These are phyloP conservation scores for Vanderwaltozyma verrucispora DNA, from an alignment of 805 yeast genomes.

Conservation along the genomic window DNA sequence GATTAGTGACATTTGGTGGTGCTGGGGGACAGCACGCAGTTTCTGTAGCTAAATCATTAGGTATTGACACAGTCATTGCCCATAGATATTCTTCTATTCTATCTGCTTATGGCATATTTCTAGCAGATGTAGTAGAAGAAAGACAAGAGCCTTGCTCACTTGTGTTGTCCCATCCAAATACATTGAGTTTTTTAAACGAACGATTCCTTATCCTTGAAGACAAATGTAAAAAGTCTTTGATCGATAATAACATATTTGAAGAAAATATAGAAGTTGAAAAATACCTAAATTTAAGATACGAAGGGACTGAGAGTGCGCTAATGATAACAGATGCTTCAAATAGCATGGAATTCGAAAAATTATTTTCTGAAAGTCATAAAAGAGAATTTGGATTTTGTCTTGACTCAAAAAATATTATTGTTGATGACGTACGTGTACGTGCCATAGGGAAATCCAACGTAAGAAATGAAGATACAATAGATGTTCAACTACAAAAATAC, in stretches of 20 bases:
- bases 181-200: constrained; percentile 27
- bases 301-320: constrained; percentile 82
- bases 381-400: constrained; percentile 67
- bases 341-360: constrained; percentile 29
- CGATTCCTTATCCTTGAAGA: constrained; percentile 38
- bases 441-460: constrained; percentile 54
- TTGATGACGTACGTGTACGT: constrained; percentile 67
- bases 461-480: constrained; percentile 35
- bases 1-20: constrained; percentile 80
- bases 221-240: constrained; percentile 22
- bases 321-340: constrained; percentile 41
- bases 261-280: constrained; percentile 48
- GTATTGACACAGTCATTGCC: constrained; percentile 56
- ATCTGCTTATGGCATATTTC: constrained; percentile 80
- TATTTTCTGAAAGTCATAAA: constrained; percentile 46
- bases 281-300: constrained; percentile 67
- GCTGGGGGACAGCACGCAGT: constrained; percentile 91
- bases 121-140: constrained; percentile 79
- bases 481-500: constrained; percentile 41
- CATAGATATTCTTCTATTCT: constrained; percentile 77
- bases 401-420: constrained; percentile 44
- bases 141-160: constrained; percentile 61
- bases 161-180: constrained; percentile 27
- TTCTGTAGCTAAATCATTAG: constrained; percentile 61
- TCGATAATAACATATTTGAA: no score